Evolutionary conservation across 805 yeast genomes (phyloP).

Genomic region (Helenozyma baotianmanensis): DNA sequence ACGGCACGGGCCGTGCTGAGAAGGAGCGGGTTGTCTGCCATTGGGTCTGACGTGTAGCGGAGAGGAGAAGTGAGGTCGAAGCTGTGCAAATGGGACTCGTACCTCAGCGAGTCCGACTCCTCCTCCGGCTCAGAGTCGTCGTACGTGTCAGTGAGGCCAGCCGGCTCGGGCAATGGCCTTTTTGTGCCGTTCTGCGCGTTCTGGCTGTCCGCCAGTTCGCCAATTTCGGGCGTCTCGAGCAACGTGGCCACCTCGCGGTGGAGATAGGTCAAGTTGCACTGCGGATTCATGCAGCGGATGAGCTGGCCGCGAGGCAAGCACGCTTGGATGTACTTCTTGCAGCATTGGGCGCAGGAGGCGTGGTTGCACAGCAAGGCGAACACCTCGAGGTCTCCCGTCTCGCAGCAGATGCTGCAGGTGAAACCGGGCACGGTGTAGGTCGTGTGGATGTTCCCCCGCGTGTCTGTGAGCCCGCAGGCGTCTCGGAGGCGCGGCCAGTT

Average conservation of each 20-base stretch:
- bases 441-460: background rate
- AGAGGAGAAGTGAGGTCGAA: no score
- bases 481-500: conserved; percentile 20
- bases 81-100: no score
- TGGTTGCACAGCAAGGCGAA: conserved; percentile 68
- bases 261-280: conserved; percentile 43
- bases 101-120: no score
- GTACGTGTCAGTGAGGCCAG: no score
- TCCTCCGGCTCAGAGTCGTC: no score
- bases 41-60: conserved; percentile 2
- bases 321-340: conserved; percentile 51
- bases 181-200: no score
- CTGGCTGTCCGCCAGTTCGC: no score
- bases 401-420: conserved; percentile 72
- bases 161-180: no score
- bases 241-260: conserved; percentile 33
- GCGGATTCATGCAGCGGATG: conserved; percentile 64
- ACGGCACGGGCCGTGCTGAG: conserved; percentile 9
- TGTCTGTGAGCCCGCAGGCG: conserved; percentile 24
- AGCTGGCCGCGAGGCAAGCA: conserved; percentile 39
- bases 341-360: conserved; percentile 66
- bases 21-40: conserved; percentile 9
- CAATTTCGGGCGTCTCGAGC: background rate
- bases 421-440: conserved; percentile 17
- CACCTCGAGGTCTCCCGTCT: conserved; percentile 31